A percentile compares a stretch with the other conserved stretches of the same genome.
These are phyloP conservation scores for Coffea humblotiana DNA, from an alignment of 305 asterid species.

Conservation along the genomic window DNA sequence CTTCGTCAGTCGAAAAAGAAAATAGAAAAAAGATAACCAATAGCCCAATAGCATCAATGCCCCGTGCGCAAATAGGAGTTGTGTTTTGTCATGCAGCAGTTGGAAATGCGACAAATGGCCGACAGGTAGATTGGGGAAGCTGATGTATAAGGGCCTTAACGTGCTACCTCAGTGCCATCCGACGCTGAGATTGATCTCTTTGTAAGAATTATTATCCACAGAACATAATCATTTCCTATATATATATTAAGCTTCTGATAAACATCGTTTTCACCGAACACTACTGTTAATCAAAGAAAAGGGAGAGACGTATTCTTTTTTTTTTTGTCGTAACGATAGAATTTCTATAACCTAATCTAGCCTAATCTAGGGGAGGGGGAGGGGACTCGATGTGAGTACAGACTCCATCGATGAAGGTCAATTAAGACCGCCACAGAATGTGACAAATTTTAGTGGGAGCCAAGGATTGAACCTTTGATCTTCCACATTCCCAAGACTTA, in stretches of 20 bases:
- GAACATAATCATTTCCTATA: constrained; percentile 5
- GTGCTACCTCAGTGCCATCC: constrained; percentile 27
- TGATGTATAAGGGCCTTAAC: constrained; percentile 16
- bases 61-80: background rate
- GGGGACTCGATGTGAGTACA: too few relatives aligned
- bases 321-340: too few relatives aligned
- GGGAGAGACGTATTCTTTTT: background rate
- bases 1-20: background rate
- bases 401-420: too few relatives aligned
- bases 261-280: background rate
- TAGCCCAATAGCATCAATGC: background rate
- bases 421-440: too few relatives aligned
- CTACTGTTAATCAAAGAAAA: background rate
- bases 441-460: too few relatives aligned
- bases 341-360: too few relatives aligned
- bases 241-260: background rate
- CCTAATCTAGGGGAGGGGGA: too few relatives aligned
- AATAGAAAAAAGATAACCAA: background rate
- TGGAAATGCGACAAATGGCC: constrained; percentile 32
- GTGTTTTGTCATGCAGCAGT: constrained; percentile 14
- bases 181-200: constrained; percentile 15
- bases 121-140: constrained; percentile 30
- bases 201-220: constrained; percentile 13
- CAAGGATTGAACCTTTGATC: too few relatives aligned
- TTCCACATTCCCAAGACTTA: too few relatives aligned